These are phyloP conservation scores for Boletus barrowsii DNA, from an alignment of 768 basidiomycete genomes.

Conservation along the genomic window DNA sequence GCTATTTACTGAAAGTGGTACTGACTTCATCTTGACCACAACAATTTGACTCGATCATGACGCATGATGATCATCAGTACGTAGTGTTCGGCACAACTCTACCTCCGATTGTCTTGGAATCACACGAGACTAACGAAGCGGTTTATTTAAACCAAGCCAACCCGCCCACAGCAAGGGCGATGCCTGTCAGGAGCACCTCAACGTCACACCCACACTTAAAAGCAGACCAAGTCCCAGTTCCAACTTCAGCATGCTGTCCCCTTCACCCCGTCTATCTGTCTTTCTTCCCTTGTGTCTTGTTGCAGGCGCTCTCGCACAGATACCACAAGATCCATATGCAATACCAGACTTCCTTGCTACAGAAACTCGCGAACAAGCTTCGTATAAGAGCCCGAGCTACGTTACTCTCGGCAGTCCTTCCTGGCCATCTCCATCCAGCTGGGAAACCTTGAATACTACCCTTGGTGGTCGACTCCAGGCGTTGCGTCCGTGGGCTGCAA, in stretches of 20 bases:
- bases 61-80: too few relatives aligned
- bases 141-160: too few relatives aligned
- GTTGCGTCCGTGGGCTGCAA: conserved; percentile 18
- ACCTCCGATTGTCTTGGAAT: too few relatives aligned
- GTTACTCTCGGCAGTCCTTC: neutral
- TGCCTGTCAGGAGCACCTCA: too few relatives aligned
- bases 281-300: neutral
- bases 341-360: neutral
- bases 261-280: neutral
- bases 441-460: conserved; percentile 9
- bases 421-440: conserved; percentile 10
- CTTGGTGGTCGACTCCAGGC: conserved; percentile 9
- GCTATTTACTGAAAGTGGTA: too few relatives aligned
- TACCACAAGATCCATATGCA: neutral
- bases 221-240: neutral
- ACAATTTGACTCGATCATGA: too few relatives aligned
- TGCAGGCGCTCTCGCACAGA: neutral
- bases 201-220: neutral
- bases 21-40: too few relatives aligned
- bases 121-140: too few relatives aligned
- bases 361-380: neutral
- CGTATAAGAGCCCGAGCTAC: neutral
- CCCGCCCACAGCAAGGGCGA: too few relatives aligned
- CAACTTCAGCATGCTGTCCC: neutral
- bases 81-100: too few relatives aligned